These are phyloP conservation scores for Pleoardoris graminearum DNA, from an alignment of 2,329 filamentous ascomycete genomes.

Conservation along the genomic window DNA sequence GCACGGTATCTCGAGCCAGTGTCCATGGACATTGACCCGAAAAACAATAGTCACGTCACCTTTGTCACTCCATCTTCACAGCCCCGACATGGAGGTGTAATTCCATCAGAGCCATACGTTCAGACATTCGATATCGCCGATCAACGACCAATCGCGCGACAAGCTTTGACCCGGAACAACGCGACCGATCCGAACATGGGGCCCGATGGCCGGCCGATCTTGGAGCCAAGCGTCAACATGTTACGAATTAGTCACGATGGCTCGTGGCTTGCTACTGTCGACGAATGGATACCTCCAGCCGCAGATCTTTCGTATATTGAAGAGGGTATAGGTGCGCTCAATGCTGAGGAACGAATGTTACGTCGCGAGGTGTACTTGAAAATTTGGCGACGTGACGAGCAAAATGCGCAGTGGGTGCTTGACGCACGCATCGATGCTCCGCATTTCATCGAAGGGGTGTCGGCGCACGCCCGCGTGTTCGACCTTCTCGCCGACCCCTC, in stretches of 20 bases:
- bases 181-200: constrained; percentile 78
- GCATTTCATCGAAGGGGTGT: constrained; percentile 61
- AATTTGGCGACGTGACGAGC: constrained; percentile 76
- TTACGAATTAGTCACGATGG: constrained; percentile 79
- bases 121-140: constrained; percentile 87
- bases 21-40: constrained; percentile 49
- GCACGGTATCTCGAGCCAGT: constrained; percentile 31
- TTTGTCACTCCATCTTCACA: constrained; percentile 58
- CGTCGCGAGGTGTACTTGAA: constrained; percentile 79
- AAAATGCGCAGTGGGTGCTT: constrained; percentile 66
- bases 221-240: constrained; percentile 76
- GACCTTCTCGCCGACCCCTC: constrained; percentile 73
- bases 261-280: constrained; percentile 86
- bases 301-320: constrained; percentile 66
- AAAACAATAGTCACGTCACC: constrained; percentile 47
- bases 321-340: constrained; percentile 46
- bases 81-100: constrained; percentile 36
- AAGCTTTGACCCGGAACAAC: constrained; percentile 87
- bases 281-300: constrained; percentile 81
- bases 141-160: constrained; percentile 77
- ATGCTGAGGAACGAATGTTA: constrained; percentile 51
- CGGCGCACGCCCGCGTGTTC: constrained; percentile 62
- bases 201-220: constrained; percentile 69
- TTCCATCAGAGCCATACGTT: constrained; percentile 62
- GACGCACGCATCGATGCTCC: constrained; percentile 83